Base-by-base conservation (phyloP, 495 filamentous ascomycete genomes). In the Penicillium roqueforti region DNA sequence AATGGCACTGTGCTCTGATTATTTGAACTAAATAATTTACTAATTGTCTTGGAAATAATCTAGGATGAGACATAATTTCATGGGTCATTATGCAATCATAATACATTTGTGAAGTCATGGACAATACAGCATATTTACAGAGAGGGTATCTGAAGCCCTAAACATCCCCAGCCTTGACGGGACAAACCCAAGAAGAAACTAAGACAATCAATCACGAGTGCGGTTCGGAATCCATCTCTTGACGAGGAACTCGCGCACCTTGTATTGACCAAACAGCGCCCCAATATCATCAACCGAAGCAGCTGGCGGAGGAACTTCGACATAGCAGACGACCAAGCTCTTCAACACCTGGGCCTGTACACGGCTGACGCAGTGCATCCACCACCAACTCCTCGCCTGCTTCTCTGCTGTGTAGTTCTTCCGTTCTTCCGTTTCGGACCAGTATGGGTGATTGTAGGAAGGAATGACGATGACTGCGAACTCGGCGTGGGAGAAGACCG, bases 401-500 rank as follows among this genome's bases (percentile, higher is more conserved):
- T 78, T 76, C 51, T 63, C 71, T 47, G 75, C 69, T 23, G 76
- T 75, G 55, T 70, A 76, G 29, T 56, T 73, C 60, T 57, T 71
- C 36, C 67, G 75, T 39, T 79, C 79, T 36, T 75, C 58, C 0
- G 76, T 83, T 18, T 72, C 69, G 13, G 61, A 76, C 91, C 92
- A 97, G 60, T 87, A 87, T 0, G 81, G 63, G 55, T 93, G 75
- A 1, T 79, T 83, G 66, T 91, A 97, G 1, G 90, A 82, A 3
- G 93, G 95, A 19, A 97, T 54, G 32, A 97, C 81, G 18, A 92
- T 73, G 47, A 96, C 72, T 0, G 87, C 92, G 61, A 96, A 97
- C 64, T 97, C 89, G 31, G 92, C 92, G 67, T 99, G 93, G 6
- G 87, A 80, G 68, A 97, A 97, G 2, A 90, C 92, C 0, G 95